Evolutionary conservation across 106 monocot species (phyloP).

Genomic region (Amphibolis antarctica): DNA sequence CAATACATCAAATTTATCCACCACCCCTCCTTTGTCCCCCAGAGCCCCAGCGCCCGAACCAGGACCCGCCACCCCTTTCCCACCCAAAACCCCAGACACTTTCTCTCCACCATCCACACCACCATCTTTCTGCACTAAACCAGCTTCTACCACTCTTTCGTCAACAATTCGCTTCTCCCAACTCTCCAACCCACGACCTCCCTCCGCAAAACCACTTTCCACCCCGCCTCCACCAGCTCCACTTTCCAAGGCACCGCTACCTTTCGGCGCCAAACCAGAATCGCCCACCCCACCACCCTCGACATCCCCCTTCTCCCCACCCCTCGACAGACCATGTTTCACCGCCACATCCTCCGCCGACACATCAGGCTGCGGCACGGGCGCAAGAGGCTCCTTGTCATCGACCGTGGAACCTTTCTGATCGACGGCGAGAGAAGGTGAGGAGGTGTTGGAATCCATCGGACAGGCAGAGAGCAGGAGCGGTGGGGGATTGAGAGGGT

Average conservation of each 20-base stretch:
- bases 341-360: too few species aligned
- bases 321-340: too few species aligned
- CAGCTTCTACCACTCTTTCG: neutral
- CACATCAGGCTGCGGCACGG: too few species aligned
- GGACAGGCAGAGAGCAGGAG: too few species aligned
- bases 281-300: neutral
- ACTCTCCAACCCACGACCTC: constrained; percentile 1
- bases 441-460: too few species aligned
- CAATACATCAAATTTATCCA: neutral
- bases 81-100: neutral
- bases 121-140: neutral
- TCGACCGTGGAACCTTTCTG: too few species aligned
- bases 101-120: neutral
- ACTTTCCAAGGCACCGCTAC: neutral
- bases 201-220: neutral
- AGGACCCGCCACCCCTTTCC: neutral
- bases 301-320: too few species aligned
- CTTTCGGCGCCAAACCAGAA: neutral
- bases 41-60: neutral
- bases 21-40: neutral
- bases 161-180: neutral
- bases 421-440: too few species aligned
- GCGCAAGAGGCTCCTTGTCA: too few species aligned
- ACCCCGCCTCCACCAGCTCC: neutral
- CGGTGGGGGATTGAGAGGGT: too few species aligned